Evolutionary conservation across 345 rosid species (phyloP).

Genomic region (Triadica sebifera): DNA sequence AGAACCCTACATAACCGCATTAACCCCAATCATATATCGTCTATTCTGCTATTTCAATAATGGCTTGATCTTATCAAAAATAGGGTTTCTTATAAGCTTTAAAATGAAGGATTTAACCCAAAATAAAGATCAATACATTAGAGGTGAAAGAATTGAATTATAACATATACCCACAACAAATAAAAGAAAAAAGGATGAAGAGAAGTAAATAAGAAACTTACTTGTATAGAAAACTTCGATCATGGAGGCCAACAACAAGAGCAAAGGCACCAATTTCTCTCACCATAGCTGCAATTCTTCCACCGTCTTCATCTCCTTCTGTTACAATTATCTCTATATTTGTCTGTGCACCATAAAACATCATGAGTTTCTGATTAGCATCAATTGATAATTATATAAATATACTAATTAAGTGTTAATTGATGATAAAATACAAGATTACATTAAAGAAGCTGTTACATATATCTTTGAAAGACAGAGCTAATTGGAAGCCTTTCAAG

Average conservation of each 20-base stretch:
- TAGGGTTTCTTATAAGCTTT: too few species aligned
- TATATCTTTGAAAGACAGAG: slow-evolving; percentile 50
- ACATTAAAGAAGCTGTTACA: slow-evolving; percentile 48
- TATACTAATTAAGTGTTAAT: too few species aligned
- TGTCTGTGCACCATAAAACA: slow-evolving; percentile 39
- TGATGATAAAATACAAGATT: background rate
- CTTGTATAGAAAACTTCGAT: slow-evolving; percentile 88
- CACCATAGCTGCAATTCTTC: slow-evolving; percentile 57
- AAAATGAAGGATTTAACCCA: too few species aligned
- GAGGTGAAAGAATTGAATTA: too few species aligned
- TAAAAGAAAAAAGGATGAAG: background rate
- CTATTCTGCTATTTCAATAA: too few species aligned
- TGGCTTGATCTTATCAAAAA: too few species aligned
- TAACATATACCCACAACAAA: background rate
- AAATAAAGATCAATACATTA: too few species aligned
- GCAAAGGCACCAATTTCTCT: slow-evolving; percentile 76
- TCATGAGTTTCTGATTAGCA: background rate
- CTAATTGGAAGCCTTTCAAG: slow-evolving; percentile 41
- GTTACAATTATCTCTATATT: slow-evolving; percentile 75
- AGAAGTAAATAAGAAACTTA: slow-evolving; percentile 24
- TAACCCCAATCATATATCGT: too few species aligned
- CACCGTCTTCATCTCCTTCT: slow-evolving; percentile 78
- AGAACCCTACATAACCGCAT: too few species aligned
- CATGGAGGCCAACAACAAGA: slow-evolving; percentile 88
- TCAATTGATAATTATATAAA: too few species aligned